Evolutionary conservation across 305 asterid genomes (phyloP).

Genomic region (Solanum hybrid): DNA sequence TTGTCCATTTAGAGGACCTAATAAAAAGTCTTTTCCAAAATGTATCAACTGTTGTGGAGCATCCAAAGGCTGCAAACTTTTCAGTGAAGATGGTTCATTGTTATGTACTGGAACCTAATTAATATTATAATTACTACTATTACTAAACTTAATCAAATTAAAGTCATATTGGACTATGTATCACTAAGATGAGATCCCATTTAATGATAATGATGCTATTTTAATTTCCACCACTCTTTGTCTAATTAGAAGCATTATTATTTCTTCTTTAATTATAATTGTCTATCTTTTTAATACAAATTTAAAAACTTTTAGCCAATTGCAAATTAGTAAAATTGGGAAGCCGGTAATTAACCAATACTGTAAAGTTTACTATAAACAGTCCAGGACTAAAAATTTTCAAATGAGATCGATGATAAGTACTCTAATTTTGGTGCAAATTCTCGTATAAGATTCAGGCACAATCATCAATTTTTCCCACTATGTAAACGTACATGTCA

Average conservation of each 20-base stretch:
- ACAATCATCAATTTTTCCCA: background rate
- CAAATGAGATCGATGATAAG: background rate
- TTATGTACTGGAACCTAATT: background rate
- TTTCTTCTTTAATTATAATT: background rate
- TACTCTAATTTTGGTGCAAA: background rate
- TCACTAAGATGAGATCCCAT: background rate
- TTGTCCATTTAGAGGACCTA: background rate
- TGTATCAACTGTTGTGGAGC: slow-evolving; percentile 1
- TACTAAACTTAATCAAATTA: background rate
- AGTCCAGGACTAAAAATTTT: background rate
- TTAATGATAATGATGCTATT: background rate
- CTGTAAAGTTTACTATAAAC: background rate
- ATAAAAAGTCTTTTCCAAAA: background rate
- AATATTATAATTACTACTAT: background rate
- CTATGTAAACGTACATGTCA: background rate
- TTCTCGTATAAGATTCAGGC: background rate
- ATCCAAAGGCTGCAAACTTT: background rate
- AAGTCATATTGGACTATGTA: background rate
- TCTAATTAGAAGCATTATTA: background rate
- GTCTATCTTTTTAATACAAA: background rate
- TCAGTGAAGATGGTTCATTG: background rate
- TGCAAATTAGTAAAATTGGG: background rate
- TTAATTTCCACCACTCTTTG: background rate
- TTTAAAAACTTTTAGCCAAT: background rate
- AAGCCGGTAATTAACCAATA: background rate